phyloP scores from a whole-genome alignment of 1,139 yeast species.

The Hyphopichia buzzinii region DNA sequence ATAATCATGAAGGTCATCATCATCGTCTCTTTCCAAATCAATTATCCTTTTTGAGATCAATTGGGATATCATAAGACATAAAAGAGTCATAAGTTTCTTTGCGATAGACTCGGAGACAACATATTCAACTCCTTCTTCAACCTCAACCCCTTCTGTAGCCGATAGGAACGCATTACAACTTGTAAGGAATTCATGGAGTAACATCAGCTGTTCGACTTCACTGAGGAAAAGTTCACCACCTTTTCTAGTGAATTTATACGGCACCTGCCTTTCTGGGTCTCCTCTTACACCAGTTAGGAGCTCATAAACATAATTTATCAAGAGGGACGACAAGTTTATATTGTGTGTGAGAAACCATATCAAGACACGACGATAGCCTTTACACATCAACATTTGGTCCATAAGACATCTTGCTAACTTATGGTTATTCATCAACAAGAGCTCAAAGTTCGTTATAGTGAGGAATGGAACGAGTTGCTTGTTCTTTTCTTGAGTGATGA shows the following conservation, averaged over 20 bases:
- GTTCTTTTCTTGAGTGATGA: constrained; percentile 24
- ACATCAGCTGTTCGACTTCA: constrained; percentile 59
- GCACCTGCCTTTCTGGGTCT: constrained; percentile 19
- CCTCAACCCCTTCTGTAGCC: constrained; percentile 34
- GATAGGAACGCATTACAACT: constrained; percentile 53
- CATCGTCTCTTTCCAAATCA: constrained; percentile 26
- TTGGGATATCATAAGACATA: constrained; percentile 61
- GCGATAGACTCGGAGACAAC: constrained; percentile 42
- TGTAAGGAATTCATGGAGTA: constrained; percentile 66
- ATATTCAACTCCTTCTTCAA: constrained; percentile 33
- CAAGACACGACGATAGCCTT: constrained; percentile 58
- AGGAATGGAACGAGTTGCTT: constrained; percentile 40
- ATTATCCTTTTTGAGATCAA: constrained; percentile 46
- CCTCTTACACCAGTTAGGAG: constrained; percentile 57
- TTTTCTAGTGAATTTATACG: constrained; percentile 50
- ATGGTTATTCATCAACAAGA: constrained; percentile 33
- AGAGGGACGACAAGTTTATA: constrained; percentile 49
- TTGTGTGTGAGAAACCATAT: constrained; percentile 68
- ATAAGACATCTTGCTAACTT: constrained; percentile 51
- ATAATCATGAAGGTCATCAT: constrained; percentile 41
- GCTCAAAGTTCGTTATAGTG: constrained; percentile 39
- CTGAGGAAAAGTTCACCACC: constrained; percentile 50
- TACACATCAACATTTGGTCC: constrained; percentile 69
- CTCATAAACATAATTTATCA: constrained; percentile 59
- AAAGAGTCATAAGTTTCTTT: constrained; percentile 48